phyloP scores from a whole-genome alignment of 2,329 filamentous ascomycete species.

The Alternaria ethzedia region DNA sequence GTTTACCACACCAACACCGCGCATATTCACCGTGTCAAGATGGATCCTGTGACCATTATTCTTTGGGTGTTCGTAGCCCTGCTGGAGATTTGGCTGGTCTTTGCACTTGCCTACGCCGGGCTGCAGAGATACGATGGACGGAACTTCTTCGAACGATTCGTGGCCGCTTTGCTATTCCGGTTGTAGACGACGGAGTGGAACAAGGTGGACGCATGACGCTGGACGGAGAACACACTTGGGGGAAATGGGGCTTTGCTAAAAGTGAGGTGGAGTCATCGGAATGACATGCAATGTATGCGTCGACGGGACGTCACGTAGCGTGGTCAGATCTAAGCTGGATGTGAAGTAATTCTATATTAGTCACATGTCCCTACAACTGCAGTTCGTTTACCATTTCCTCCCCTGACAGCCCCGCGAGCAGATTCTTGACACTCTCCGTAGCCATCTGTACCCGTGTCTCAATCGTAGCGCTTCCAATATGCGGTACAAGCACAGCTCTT shows the following conservation, averaged over 20 bases:
- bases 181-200: not conserved
- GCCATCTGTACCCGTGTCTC: slow-evolving; percentile 67
- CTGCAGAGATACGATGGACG: slow-evolving; percentile 5
- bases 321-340: too few species aligned
- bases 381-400: slow-evolving; percentile 40
- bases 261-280: not conserved
- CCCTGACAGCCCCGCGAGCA: slow-evolving; percentile 46
- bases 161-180: not conserved
- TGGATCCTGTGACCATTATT: slow-evolving; percentile 6
- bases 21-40: not conserved
- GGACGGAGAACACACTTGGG: not conserved
- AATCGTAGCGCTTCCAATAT: slow-evolving; percentile 64
- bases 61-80: not conserved
- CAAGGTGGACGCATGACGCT: not conserved
- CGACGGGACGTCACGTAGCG: not conserved
- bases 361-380: slow-evolving; percentile 16
- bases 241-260: not conserved
- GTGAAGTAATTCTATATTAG: not conserved
- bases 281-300: fast-evolving
- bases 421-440: slow-evolving; percentile 61
- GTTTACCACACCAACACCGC: not conserved
- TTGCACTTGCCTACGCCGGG: slow-evolving; percentile 10
- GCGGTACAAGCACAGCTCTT: slow-evolving; percentile 61
- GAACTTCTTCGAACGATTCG: not conserved
- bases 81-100: slow-evolving; percentile 12